Percentiles rank a stretch among this genome's conserved stretches.
Evolutionary conservation across 176 grass and related monocot species (phyloP).

Genomic region (Canna indica): DNA sequence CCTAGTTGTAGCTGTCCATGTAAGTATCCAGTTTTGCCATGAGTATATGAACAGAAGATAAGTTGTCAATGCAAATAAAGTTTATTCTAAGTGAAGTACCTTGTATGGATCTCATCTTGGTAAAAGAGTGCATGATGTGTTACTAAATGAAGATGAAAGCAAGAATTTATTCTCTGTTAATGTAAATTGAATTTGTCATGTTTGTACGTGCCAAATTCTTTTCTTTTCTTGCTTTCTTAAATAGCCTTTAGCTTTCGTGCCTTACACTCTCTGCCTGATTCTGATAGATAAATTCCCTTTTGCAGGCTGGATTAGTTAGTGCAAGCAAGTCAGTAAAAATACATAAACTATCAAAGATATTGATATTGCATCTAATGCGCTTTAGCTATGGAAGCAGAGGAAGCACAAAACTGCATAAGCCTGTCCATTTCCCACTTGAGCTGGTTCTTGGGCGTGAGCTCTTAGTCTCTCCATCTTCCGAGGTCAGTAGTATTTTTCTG

Average conservation of each 20-base stretch:
- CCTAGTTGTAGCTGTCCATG: background rate
- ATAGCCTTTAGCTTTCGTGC: background rate
- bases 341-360: slow-evolving; percentile 58
- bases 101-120: background rate
- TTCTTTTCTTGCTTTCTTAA: background rate
- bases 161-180: background rate
- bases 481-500: slow-evolving; percentile 22
- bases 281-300: slow-evolving; percentile 5
- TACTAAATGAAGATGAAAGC: background rate
- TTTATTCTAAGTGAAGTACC: background rate
- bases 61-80: background rate
- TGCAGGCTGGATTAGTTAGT: slow-evolving; percentile 65
- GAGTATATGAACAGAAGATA: background rate
- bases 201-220: background rate
- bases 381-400: slow-evolving; percentile 78
- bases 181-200: background rate
- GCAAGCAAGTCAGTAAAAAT: slow-evolving; percentile 75
- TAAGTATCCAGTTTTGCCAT: background rate
- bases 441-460: slow-evolving; percentile 61
- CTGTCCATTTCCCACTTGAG: slow-evolving; percentile 50
- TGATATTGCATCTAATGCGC: slow-evolving; percentile 94
- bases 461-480: slow-evolving; percentile 35
- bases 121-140: background rate
- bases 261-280: background rate
- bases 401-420: slow-evolving; percentile 69